phyloP scores from a whole-genome alignment of 768 basidiomycete species.

The Cystobasidium ongulense region DNA sequence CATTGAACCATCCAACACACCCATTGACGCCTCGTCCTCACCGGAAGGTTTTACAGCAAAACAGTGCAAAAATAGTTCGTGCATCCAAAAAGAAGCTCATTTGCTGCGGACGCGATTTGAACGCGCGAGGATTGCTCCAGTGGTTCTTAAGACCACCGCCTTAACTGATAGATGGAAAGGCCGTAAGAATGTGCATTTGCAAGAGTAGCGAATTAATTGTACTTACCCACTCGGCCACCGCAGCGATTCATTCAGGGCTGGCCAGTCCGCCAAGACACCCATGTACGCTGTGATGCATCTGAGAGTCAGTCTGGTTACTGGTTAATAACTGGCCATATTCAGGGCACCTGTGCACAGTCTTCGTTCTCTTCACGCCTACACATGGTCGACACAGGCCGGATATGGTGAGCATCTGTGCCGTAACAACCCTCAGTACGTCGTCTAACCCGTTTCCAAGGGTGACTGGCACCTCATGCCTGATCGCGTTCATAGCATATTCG shows the following conservation, averaged over 20 bases:
- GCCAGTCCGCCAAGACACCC: too few species aligned
- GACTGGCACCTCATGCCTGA: slow-evolving; percentile 43
- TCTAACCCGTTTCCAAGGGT: slow-evolving; percentile 43
- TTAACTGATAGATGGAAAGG: not conserved
- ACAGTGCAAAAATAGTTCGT: too few species aligned
- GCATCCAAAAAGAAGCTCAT: not conserved
- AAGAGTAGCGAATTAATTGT: not conserved
- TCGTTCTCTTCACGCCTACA: not conserved
- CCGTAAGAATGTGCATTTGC: not conserved
- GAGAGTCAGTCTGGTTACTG: too few species aligned
- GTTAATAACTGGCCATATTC: too few species aligned
- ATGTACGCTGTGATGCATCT: too few species aligned
- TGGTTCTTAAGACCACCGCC: not conserved
- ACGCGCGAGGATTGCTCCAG: not conserved
- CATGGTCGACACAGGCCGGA: slow-evolving; percentile 23
- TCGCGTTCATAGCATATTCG: slow-evolving; percentile 73
- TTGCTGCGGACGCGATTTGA: not conserved
- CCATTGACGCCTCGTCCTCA: too few species aligned
- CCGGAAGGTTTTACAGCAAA: too few species aligned
- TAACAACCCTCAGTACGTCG: not conserved
- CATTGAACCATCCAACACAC: too few species aligned
- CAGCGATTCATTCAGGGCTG: not conserved
- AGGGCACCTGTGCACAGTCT: not conserved
- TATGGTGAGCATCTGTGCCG: slow-evolving; percentile 6
- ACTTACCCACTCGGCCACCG: not conserved